These are phyloP conservation scores for Aspergillus piperis DNA, from an alignment of 2,329 filamentous ascomycete species.

Conservation along the genomic window DNA sequence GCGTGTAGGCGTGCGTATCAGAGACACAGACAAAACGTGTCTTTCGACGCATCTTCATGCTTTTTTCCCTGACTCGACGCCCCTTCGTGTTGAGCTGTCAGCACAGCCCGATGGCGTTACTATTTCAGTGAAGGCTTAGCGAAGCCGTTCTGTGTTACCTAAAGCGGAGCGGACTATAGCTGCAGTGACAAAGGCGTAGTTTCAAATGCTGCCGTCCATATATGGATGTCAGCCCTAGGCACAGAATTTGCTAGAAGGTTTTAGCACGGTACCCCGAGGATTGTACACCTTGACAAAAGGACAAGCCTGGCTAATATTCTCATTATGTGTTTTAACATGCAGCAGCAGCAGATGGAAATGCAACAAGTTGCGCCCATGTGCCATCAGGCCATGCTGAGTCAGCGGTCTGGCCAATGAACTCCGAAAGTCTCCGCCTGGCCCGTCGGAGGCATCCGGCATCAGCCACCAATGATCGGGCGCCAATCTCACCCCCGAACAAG, in stretches of 20 bases:
- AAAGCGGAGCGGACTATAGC: not conserved
- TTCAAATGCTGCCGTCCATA: not conserved
- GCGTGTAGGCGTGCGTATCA: conserved; percentile 59
- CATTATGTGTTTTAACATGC: not conserved
- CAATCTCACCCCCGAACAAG: not conserved
- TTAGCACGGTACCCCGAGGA: not conserved
- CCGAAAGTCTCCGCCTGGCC: not conserved
- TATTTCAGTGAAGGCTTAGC: not conserved
- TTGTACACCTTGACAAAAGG: not conserved
- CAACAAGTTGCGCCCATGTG: not conserved
- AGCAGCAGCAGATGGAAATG: not conserved
- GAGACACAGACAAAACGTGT: conserved; percentile 61
- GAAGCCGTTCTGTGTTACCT: not conserved
- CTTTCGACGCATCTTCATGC: conserved; percentile 33
- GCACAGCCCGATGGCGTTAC: not conserved
- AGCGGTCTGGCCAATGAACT: conserved; percentile 3
- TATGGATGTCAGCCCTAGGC: not conserved
- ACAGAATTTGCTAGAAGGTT: not conserved
- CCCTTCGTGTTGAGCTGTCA: not conserved
- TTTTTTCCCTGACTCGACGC: not conserved
- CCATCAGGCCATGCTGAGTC: not conserved
- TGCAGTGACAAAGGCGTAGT: conserved; percentile 1
- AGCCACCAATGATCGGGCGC: conserved; percentile 1
- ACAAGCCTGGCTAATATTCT: not conserved
- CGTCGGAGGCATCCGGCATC: not conserved